A percentile compares a stretch with the other conserved stretches of the same genome.
phyloP scores from a whole-genome alignment of 2,329 filamentous ascomycete genomes.

The Arachnomyces sp. region DNA sequence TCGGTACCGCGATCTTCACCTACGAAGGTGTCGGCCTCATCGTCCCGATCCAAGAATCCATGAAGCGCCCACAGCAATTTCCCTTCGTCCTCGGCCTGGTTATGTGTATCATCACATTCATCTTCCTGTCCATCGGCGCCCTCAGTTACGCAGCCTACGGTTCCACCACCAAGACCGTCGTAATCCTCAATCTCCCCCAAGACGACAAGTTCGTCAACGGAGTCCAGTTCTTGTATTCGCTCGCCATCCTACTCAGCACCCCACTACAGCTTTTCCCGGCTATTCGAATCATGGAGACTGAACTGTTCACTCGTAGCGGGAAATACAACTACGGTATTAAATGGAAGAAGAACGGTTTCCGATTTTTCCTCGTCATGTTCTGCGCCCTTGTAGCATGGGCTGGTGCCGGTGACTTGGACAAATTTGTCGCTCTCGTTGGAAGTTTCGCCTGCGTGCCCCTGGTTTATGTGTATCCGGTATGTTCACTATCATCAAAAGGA shows the following conservation, averaged over 20 bases:
- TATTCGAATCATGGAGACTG: conserved; percentile 92
- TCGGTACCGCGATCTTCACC: conserved; percentile 97
- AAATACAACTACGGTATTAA: conserved; percentile 99
- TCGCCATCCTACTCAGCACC: conserved; percentile 91
- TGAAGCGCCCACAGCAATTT: conserved; percentile 86
- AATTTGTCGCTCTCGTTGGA: conserved; percentile 91
- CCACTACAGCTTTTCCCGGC: conserved; percentile 96
- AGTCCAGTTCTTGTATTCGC: conserved; percentile 94
- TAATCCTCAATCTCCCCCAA: conserved; percentile 91
- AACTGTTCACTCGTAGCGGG: conserved; percentile 83
- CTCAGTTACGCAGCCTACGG: conserved; percentile 95
- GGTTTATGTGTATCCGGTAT: conserved; percentile 94
- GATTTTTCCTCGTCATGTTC: conserved; percentile 81
- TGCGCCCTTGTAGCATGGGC: conserved; percentile 86
- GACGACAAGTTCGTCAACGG: conserved; percentile 91
- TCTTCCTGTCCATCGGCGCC: conserved; percentile 87
- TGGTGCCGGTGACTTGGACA: conserved; percentile 87
- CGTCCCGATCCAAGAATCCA: conserved; percentile 95
- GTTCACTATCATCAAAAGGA: conserved; percentile 31
- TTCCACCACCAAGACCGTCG: conserved; percentile 89
- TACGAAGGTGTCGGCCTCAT: conserved; percentile 97
- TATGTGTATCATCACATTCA: conserved; percentile 88
- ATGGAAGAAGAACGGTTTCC: conserved; percentile 98
- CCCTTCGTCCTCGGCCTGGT: conserved; percentile 78
- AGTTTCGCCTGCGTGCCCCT: conserved; percentile 97